These are phyloP conservation scores for Aspergillus unguis DNA, from an alignment of 2,329 filamentous ascomycete genomes.

Conservation along the genomic window DNA sequence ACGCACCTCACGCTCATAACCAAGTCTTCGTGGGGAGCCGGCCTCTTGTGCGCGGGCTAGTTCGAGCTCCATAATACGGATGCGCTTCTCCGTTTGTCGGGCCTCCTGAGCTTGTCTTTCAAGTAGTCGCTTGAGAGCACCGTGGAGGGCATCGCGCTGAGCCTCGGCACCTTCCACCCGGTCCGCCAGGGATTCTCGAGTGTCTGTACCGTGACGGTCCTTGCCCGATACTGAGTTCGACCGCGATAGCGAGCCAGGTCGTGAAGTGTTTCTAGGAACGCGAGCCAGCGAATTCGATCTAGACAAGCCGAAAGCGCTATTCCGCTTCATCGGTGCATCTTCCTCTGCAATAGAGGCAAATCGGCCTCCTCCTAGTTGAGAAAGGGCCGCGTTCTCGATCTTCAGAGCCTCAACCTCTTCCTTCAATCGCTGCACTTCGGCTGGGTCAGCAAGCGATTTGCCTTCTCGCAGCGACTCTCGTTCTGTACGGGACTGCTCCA, in stretches of 20 bases:
- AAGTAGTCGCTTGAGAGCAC: slow-evolving; percentile 77
- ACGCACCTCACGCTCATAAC: slow-evolving; percentile 79
- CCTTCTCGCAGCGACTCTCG: slow-evolving; percentile 81
- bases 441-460: slow-evolving; percentile 62
- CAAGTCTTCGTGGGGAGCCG: slow-evolving; percentile 66
- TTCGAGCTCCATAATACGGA: slow-evolving; percentile 72
- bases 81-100: slow-evolving; percentile 76
- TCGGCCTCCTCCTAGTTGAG: slow-evolving; percentile 47
- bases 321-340: slow-evolving; percentile 38
- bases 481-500: slow-evolving; percentile 79
- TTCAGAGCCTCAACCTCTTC: slow-evolving; percentile 74
- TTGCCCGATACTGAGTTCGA: slow-evolving; percentile 55
- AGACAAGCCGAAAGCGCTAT: slow-evolving; percentile 53
- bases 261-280: slow-evolving; percentile 43
- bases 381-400: slow-evolving; percentile 44
- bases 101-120: slow-evolving; percentile 82
- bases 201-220: slow-evolving; percentile 48
- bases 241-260: slow-evolving; percentile 54
- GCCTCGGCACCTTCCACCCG: slow-evolving; percentile 88
- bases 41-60: slow-evolving; percentile 66
- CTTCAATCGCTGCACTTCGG: slow-evolving; percentile 68
- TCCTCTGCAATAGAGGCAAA: slow-evolving; percentile 64
- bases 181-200: slow-evolving; percentile 68
- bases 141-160: slow-evolving; percentile 88
- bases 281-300: slow-evolving; percentile 67